phyloP scores from a whole-genome alignment of 768 basidiomycete genomes.

The Megacollybia marginata region DNA sequence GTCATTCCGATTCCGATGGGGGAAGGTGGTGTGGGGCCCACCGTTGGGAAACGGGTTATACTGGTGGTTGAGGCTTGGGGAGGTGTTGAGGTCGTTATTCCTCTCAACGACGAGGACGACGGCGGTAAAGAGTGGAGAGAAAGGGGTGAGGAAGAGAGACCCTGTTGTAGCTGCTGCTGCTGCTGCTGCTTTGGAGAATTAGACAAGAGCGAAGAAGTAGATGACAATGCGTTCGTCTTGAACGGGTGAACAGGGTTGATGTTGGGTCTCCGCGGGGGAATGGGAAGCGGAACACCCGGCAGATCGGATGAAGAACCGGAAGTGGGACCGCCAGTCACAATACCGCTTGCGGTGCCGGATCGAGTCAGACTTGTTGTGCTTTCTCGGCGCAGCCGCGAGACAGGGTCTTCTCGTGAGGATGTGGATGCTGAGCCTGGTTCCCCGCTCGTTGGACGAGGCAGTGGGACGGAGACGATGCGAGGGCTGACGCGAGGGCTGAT shows the following conservation, averaged over 20 bases:
- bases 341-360: constrained; percentile 3
- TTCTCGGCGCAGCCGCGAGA: not conserved
- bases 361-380: not conserved
- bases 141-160: no score
- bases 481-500: not conserved
- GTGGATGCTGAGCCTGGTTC: constrained; percentile 5
- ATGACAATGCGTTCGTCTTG: constrained; percentile 28
- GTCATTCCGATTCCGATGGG: no score
- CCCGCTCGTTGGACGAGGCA: constrained; percentile 4
- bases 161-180: not conserved
- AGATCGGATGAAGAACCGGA: constrained; percentile 8
- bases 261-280: no score
- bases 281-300: constrained; percentile 20
- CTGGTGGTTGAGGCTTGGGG: no score
- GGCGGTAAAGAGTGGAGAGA: no score
- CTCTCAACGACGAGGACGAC: no score
- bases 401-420: constrained; percentile 17
- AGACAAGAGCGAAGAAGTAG: constrained; percentile 21
- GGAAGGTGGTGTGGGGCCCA: no score
- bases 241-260: constrained; percentile 23
- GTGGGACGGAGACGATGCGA: not conserved
- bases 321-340: not conserved
- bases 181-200: constrained; percentile 23
- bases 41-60: no score
- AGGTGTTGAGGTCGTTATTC: no score